Evolutionary conservation across 1,284 basidiomycete genomes (phyloP).

Genomic region (Ceratobasidium theobromae): DNA sequence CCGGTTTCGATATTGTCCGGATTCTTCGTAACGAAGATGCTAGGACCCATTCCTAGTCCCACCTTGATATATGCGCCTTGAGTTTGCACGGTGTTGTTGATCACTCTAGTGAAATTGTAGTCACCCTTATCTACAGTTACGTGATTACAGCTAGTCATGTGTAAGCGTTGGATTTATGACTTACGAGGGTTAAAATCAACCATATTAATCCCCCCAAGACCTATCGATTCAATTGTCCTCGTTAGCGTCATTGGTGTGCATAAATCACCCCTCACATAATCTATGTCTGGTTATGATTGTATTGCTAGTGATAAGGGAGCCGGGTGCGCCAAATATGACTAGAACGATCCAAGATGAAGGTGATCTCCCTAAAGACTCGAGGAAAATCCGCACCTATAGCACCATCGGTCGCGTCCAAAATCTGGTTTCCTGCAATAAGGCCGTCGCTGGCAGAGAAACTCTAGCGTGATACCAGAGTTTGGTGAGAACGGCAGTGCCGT

Average conservation of each 20-base stretch:
- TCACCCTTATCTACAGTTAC: constrained; percentile 37
- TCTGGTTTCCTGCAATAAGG: constrained; percentile 38
- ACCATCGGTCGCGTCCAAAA: constrained; percentile 40
- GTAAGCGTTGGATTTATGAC: constrained; percentile 1
- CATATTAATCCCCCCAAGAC: constrained; percentile 39
- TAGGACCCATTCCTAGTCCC: constrained; percentile 38
- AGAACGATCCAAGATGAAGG: not conserved
- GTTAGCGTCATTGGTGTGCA: not conserved
- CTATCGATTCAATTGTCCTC: not conserved
- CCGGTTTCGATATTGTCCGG: constrained; percentile 35
- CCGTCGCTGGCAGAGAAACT: constrained; percentile 38
- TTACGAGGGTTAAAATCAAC: constrained; percentile 39
- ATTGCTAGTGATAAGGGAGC: constrained; percentile 39
- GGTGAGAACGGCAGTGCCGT: not conserved
- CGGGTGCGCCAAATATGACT: constrained; percentile 39
- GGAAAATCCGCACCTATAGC: constrained; percentile 32
- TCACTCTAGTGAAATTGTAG: constrained; percentile 37
- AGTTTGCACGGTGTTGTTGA: constrained; percentile 38
- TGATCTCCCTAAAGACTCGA: not conserved
- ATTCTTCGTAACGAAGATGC: constrained; percentile 32
- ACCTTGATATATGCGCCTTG: constrained; percentile 38
- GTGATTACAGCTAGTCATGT: not conserved
- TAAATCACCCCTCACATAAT: constrained; percentile 14
- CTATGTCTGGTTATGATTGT: constrained; percentile 37
- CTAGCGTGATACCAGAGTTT: constrained; percentile 1